phyloP scores from a whole-genome alignment of 2,329 filamentous ascomycete species.

The Aspergillus luchuensis region DNA sequence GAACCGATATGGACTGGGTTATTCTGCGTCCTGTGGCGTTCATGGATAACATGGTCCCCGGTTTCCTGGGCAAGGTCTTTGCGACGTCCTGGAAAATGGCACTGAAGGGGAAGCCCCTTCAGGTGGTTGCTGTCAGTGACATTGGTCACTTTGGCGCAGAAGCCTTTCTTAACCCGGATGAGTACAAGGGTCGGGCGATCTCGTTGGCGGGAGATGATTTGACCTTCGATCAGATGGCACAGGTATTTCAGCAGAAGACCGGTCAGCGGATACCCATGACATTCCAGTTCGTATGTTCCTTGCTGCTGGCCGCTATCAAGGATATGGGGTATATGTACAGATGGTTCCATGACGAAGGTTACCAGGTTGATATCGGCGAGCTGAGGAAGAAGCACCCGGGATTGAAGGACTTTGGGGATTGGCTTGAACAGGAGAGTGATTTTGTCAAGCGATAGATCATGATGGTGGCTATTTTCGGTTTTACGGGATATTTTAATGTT shows the following conservation, averaged over 20 bases:
- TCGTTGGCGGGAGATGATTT: constrained; percentile 58
- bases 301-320: constrained; percentile 45
- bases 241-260: constrained; percentile 50
- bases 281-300: constrained; percentile 44
- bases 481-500: neutral
- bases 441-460: neutral
- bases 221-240: constrained; percentile 48
- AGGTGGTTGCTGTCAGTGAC: constrained; percentile 50
- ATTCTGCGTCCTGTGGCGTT: constrained; percentile 63
- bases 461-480: neutral
- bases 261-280: constrained; percentile 47
- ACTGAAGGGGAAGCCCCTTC: constrained; percentile 46
- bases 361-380: constrained; percentile 48
- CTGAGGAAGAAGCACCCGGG: constrained; percentile 48
- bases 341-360: constrained; percentile 56
- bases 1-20: constrained; percentile 59
- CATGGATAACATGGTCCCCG: constrained; percentile 58
- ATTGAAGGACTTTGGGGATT: constrained; percentile 52
- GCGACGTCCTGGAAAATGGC: constrained; percentile 44
- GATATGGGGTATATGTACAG: constrained; percentile 52
- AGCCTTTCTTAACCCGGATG: constrained; percentile 50
- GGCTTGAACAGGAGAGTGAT: constrained; percentile 37
- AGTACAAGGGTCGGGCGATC: constrained; percentile 39
- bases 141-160: constrained; percentile 56
- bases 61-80: constrained; percentile 54